Conservation (phyloP, 768 basidiomycete species). For the Thelephora ganbajun region DNA sequence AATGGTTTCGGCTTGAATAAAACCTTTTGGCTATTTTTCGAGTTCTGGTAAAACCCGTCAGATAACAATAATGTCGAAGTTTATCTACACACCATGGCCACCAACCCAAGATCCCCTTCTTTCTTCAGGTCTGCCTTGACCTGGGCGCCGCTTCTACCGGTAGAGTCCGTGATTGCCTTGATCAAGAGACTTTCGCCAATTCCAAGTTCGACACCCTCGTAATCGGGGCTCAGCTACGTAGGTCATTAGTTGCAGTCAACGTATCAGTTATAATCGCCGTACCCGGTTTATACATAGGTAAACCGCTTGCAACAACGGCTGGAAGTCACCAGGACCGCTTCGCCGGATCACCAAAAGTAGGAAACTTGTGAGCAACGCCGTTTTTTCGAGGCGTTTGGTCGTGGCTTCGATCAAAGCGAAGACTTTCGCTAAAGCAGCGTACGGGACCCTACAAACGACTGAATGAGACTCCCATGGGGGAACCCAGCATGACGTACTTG, state of each 20-base stretch:
- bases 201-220: constrained; percentile 87
- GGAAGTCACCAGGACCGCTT: constrained; percentile 58
- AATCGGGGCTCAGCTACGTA: constrained; percentile 80
- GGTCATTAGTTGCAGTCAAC: neutral
- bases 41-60: constrained; percentile 40
- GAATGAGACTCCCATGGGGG: neutral
- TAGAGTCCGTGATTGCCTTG: constrained; percentile 91
- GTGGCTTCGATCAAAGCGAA: constrained; percentile 88
- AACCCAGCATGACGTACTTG: constrained; percentile 40
- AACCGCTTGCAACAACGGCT: constrained; percentile 73
- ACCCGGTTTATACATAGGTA: constrained; percentile 97
- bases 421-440: constrained; percentile 79
- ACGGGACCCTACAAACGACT: constrained; percentile 57
- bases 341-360: constrained; percentile 81
- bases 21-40: constrained; percentile 85
- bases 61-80: neutral
- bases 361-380: constrained; percentile 75
- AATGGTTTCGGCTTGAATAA: constrained; percentile 89
- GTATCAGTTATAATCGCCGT: constrained; percentile 13
- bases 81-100: constrained; percentile 65
- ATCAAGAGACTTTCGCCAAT: constrained; percentile 90
- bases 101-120: constrained; percentile 89
- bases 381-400: constrained; percentile 91
- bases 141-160: constrained; percentile 69
- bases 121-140: constrained; percentile 90